phyloP scores from a whole-genome alignment of 176 grass and related monocot species.

The Aegilops umbellulata region DNA sequence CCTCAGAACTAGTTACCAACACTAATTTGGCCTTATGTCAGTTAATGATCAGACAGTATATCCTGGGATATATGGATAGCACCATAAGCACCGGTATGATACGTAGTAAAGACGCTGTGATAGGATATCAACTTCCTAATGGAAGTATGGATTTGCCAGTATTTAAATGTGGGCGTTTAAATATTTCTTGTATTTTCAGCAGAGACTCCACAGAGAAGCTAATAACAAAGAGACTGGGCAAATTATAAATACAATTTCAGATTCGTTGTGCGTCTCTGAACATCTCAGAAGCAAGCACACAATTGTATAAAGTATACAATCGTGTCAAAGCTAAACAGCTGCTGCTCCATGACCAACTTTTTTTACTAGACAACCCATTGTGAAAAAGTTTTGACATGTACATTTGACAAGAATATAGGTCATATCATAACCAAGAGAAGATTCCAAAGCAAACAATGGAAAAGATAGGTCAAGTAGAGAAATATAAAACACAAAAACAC shows the following conservation, averaged over 20 bases:
- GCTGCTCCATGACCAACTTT: neutral
- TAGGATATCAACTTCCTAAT: neutral
- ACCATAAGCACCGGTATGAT: neutral
- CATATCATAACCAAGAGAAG: neutral
- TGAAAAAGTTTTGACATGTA: neutral
- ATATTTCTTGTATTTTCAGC: neutral
- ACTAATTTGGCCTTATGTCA: constrained; percentile 29
- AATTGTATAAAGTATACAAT: neutral
- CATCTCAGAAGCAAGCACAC: neutral
- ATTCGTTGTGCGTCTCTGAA: neutral
- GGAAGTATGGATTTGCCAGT: neutral
- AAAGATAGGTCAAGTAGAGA: neutral
- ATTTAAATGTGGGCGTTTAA: neutral
- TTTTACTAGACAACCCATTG: neutral
- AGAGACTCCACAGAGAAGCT: neutral
- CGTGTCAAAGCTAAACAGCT: neutral
- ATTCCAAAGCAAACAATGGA: constrained; percentile 2
- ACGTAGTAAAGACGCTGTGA: neutral
- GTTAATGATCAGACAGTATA: constrained; percentile 1
- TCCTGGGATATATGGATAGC: neutral
- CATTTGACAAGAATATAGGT: neutral
- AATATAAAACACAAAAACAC: constrained; percentile 13
- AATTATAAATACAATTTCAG: neutral
- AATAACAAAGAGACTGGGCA: neutral
- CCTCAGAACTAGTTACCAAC: constrained; percentile 23